Evolutionary conservation across 768 basidiomycete species (phyloP), one percentile per base, ranked within the genome.

Genomic region (Lentinus brumalis): DNA sequence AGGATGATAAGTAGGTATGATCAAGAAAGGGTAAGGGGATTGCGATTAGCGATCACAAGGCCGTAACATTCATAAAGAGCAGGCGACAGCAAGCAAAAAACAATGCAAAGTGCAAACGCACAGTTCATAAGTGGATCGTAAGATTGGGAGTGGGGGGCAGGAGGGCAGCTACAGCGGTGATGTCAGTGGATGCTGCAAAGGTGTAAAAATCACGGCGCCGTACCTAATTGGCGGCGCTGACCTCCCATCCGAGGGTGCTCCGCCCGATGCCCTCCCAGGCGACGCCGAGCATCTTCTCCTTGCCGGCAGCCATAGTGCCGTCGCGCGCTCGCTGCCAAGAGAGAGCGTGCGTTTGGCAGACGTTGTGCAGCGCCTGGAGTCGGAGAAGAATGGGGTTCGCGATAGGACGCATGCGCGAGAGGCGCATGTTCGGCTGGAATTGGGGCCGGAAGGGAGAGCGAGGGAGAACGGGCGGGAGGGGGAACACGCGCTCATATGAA

Each of bases 231-330:
- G 53, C 44, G 5, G 6, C 46, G 21, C 49, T 46, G 21, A 78
- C 77, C 63, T 78, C 78, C 55, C 76, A 76, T 35, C 61, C 76
- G 56, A 87, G 75, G 54, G 74, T 69, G 63, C 86, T 88, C 60
- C 77, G 70, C 4, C 86, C 84, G n/a, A 83, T 74, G 11, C 85
- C 86, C 61, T 87, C 87, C 66, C 83, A 84, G 39, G 85, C 86
- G 60, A 87, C 70, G 32, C 81, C 80, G n/a, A 82, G 70, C 56
- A 88, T 71, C 58, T 82, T 78, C 72, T 88, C 87, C 69, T 79
- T 75, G 47, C 86, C 86, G 50, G 80, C 82, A 1, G 81, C 81
- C 51, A 86, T 71, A 18, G 75, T 74, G 41, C 81, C 82, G 50
- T 84, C 83, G 29, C 77, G 73, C 44, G 74, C 79, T 12, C 77